A percentile compares a stretch with the other conserved stretches of the same genome.
Evolutionary conservation across 2,329 filamentous ascomycete species (phyloP).

Genomic region (Paraphaeosphaeria minitans): DNA sequence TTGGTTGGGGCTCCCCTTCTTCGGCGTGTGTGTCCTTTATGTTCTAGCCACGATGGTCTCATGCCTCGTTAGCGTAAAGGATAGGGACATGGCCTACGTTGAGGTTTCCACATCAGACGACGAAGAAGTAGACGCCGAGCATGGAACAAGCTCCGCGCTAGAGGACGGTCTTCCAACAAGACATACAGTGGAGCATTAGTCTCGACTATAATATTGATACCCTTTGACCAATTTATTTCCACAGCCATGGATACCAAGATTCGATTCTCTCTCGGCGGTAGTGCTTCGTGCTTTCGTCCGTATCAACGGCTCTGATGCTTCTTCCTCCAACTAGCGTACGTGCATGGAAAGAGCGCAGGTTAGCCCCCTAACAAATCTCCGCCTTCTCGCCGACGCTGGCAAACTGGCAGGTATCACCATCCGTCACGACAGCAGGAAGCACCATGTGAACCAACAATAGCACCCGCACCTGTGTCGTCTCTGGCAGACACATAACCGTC

Average conservation of each 20-base stretch:
- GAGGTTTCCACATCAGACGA: constrained; percentile 25
- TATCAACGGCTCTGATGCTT: background rate
- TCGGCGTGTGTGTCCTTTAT: constrained; percentile 32
- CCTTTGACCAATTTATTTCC: background rate
- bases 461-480: background rate
- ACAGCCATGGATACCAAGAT: background rate
- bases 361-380: background rate
- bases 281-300: background rate
- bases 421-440: background rate
- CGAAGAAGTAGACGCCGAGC: constrained; percentile 16
- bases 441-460: background rate
- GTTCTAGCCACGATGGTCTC: constrained; percentile 32
- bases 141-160: constrained; percentile 20
- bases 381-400: background rate
- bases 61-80: constrained; percentile 33
- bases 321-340: background rate
- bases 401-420: background rate
- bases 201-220: background rate
- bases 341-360: background rate
- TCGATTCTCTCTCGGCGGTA: background rate
- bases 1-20: constrained; percentile 56
- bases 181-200: constrained; percentile 3
- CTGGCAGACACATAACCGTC: background rate
- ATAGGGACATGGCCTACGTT: constrained; percentile 26
- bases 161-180: constrained; percentile 16